Percentiles rank a stretch among this genome's conserved stretches.
phyloP scores from a whole-genome alignment of 2,329 filamentous ascomycete genomes.

The Diaporthe vexans region DNA sequence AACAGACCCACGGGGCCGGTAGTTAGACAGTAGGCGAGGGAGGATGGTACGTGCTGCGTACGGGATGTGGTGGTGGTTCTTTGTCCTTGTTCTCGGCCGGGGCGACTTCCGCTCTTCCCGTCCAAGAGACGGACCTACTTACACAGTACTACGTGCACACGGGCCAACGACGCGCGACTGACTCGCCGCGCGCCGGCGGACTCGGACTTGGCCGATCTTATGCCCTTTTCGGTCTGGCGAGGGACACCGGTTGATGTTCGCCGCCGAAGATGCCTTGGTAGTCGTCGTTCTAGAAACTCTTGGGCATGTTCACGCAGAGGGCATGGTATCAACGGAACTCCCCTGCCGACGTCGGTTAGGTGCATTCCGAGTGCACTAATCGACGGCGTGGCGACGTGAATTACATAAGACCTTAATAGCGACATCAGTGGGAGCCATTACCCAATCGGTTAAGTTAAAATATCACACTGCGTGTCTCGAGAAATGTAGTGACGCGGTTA shows the following conservation, averaged over 20 bases:
- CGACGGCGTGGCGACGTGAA: too few species aligned
- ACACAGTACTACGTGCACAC: neutral
- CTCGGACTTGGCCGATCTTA: slow-evolving; percentile 30
- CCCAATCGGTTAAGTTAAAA: neutral
- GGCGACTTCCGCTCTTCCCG: neutral
- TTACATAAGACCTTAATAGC: too few species aligned
- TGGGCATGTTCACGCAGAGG: neutral
- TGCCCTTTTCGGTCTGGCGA: slow-evolving; percentile 7
- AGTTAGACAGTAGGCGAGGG: neutral
- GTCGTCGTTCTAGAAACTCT: too few species aligned
- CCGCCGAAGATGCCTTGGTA: neutral
- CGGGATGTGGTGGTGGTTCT: slow-evolving; percentile 8
- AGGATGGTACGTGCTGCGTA: neutral
- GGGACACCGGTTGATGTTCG: neutral
- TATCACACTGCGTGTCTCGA: neutral
- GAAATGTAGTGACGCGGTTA: neutral
- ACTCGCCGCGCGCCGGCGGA: slow-evolving; percentile 16
- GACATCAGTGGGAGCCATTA: too few species aligned
- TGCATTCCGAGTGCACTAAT: neutral
- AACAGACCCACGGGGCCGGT: neutral
- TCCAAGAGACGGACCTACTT: neutral
- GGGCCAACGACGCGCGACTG: neutral
- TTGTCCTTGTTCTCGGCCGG: neutral
- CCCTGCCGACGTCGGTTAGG: neutral
- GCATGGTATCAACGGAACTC: neutral